A percentile compares a stretch with the other conserved stretches of the same genome.
Evolutionary conservation across 441 rosid genomes (phyloP).

Genomic region (Pelargonium australe): DNA sequence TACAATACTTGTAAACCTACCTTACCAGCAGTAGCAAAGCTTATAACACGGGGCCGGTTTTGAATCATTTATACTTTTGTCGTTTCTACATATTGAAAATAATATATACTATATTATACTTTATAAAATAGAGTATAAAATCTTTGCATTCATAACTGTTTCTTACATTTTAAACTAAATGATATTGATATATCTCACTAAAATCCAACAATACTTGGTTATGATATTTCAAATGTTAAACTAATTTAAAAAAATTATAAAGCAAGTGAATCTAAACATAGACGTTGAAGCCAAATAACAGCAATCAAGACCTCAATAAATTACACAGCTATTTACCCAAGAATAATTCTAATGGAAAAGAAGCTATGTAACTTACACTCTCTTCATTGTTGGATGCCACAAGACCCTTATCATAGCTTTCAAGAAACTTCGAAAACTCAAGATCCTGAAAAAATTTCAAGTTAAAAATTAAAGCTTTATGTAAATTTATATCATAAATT

Average conservation of each 20-base stretch:
- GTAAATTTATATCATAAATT: slow-evolving; percentile 2
- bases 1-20: neutral
- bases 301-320: neutral
- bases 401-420: slow-evolving; percentile 30
- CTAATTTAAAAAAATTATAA: neutral
- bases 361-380: too few species aligned
- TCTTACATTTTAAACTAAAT: neutral
- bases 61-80: neutral
- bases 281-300: neutral
- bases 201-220: neutral
- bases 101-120: neutral
- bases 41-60: neutral
- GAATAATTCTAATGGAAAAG: neutral
- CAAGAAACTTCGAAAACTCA: slow-evolving; percentile 48
- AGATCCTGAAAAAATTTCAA: slow-evolving; percentile 43
- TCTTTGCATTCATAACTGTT: neutral
- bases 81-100: neutral
- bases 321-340: neutral
- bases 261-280: neutral
- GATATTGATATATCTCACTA: neutral
- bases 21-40: neutral
- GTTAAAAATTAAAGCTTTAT: neutral
- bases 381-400: too few species aligned
- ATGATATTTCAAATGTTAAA: neutral
- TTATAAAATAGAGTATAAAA: neutral